A percentile compares a stretch with the other conserved stretches of the same genome.
phyloP scores from a whole-genome alignment of 768 basidiomycete species.

The Kwoniella pini region DNA sequence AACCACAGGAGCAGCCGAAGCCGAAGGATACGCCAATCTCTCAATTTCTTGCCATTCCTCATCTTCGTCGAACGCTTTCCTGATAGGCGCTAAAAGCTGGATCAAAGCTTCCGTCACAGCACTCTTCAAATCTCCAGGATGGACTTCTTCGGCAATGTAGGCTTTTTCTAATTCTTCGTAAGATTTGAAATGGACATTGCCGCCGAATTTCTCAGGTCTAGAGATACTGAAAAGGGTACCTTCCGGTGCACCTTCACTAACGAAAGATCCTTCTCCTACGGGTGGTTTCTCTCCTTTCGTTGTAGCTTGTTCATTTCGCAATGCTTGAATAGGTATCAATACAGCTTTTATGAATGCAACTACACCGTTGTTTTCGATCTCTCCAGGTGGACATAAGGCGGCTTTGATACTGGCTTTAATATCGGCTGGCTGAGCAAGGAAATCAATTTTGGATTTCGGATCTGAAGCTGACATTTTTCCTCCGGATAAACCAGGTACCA shows the following conservation, averaged over 20 bases:
- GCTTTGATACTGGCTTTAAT: slow-evolving; percentile 85
- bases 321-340: slow-evolving; percentile 79
- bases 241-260: slow-evolving; percentile 68
- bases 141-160: slow-evolving; percentile 73
- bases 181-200: slow-evolving; percentile 67
- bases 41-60: slow-evolving; percentile 79
- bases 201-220: slow-evolving; percentile 75
- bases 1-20: slow-evolving; percentile 25
- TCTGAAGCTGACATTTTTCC: slow-evolving; percentile 99
- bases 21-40: slow-evolving; percentile 75
- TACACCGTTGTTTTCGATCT: slow-evolving; percentile 81
- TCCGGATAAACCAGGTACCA: slow-evolving; percentile 92
- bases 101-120: slow-evolving; percentile 73
- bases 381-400: slow-evolving; percentile 94
- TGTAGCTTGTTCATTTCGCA: slow-evolving; percentile 64
- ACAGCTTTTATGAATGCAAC: slow-evolving; percentile 82
- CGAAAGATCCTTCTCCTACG: slow-evolving; percentile 66
- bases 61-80: slow-evolving; percentile 70
- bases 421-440: slow-evolving; percentile 80
- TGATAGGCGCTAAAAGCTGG: slow-evolving; percentile 75
- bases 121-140: slow-evolving; percentile 86
- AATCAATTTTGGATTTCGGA: slow-evolving; percentile 96
- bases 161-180: slow-evolving; percentile 70
- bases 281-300: slow-evolving; percentile 57
- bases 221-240: slow-evolving; percentile 79